phyloP scores from a whole-genome alignment of 1,139 yeast species.

The Nakaseomyces bracarensis region DNA sequence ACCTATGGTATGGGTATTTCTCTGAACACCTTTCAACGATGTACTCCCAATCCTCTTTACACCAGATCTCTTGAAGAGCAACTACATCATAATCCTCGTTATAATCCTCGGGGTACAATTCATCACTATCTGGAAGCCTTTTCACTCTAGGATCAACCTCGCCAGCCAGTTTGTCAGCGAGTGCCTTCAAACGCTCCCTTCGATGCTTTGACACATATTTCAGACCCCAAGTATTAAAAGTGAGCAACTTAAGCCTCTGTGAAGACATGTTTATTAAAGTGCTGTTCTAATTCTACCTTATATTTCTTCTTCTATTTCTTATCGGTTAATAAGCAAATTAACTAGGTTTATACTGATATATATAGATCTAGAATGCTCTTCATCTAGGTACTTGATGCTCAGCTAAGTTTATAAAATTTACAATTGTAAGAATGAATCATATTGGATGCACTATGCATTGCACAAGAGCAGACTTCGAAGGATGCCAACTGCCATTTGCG shows the following conservation, averaged over 20 bases:
- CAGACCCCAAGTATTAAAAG: slow-evolving; percentile 84
- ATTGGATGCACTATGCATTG: no score
- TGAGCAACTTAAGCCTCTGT: slow-evolving; percentile 40
- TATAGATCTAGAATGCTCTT: no score
- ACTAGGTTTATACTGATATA: no score
- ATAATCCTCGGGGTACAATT: slow-evolving; percentile 13
- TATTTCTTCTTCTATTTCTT: neutral
- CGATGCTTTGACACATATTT: slow-evolving; percentile 71
- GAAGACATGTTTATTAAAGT: neutral
- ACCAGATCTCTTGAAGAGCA: slow-evolving; percentile 93
- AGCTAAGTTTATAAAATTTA: no score
- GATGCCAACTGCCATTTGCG: no score
- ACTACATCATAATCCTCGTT: slow-evolving; percentile 64
- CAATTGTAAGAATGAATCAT: no score
- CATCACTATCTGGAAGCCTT: slow-evolving; percentile 12
- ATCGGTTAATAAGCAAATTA: no score
- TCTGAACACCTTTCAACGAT: slow-evolving; percentile 41
- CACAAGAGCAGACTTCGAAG: no score
- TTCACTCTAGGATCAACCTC: slow-evolving; percentile 17
- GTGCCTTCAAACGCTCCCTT: slow-evolving; percentile 55
- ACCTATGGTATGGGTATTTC: slow-evolving; percentile 56
- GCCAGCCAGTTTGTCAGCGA: slow-evolving; percentile 57
- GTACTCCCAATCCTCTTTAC: slow-evolving; percentile 69
- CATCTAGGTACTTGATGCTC: no score
- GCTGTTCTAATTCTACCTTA: neutral